Evolutionary conservation across 257 asterid species (phyloP).

Genomic region (Parsonsia alboflavescens): DNA sequence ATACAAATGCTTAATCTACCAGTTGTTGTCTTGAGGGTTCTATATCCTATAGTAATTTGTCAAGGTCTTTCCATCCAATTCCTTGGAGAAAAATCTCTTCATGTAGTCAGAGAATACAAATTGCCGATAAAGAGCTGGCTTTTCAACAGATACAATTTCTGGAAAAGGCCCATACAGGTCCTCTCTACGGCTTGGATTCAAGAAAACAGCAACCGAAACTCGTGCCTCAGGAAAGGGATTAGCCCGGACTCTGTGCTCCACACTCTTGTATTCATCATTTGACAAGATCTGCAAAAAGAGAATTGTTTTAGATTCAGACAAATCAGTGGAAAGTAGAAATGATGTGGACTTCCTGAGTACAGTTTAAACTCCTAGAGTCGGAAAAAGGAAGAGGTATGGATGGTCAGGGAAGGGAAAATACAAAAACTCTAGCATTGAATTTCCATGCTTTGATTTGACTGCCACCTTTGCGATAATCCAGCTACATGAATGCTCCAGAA

Average conservation of each 20-base stretch:
- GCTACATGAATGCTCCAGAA: too few relatives aligned
- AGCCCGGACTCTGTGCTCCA: conserved; percentile 41
- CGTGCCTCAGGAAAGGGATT: conserved; percentile 33
- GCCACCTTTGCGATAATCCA: too few relatives aligned
- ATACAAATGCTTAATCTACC: neutral
- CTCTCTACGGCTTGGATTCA: conserved; percentile 36
- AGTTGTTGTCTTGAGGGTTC: neutral
- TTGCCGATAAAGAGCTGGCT: conserved; percentile 31
- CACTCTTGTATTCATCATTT: conserved; percentile 38
- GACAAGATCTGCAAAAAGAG: conserved; percentile 38
- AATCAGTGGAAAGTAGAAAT: too few relatives aligned
- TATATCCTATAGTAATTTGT: conserved; percentile 32
- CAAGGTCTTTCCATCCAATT: conserved; percentile 42
- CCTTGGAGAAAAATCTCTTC: conserved; percentile 39
- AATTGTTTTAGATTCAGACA: neutral
- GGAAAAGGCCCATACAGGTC: conserved; percentile 33
- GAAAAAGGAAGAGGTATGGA: too few relatives aligned
- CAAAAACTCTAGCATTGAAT: too few relatives aligned
- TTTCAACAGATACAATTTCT: conserved; percentile 25
- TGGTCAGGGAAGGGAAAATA: too few relatives aligned
- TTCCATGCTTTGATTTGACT: too few relatives aligned
- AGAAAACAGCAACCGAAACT: conserved; percentile 33
- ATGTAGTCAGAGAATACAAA: conserved; percentile 27
- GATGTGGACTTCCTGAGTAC: neutral
- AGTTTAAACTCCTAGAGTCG: too few relatives aligned